Base-by-base conservation (phyloP, 1,284 basidiomycete species). In the Cronartium quercuum region DNA sequence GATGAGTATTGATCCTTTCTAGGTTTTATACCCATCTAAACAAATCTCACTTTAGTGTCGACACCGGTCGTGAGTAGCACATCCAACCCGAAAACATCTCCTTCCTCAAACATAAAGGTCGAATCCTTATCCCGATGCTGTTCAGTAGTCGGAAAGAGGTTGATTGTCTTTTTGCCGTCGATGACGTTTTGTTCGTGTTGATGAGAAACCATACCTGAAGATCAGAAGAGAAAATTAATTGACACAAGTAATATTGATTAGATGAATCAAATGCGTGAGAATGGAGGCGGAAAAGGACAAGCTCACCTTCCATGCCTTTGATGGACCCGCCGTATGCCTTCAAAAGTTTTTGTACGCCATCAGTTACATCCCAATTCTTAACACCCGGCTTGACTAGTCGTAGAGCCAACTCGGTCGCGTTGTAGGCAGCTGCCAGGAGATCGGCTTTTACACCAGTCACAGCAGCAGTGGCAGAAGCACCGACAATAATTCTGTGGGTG, bases 51-150 rank as follows among this genome's bases (percentile, higher is more conserved):
- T 87, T 92, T 94, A 82, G 91, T 91, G 79, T 93, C 92, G 78
- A 91, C 88, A 44, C 88, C 88, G 66, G 91, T 89, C n/a, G 92
- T 90, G 75, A 98, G 85, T 76, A 95, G 86, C 78, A 98, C 87
- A 83, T 98, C 96, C 78, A 98, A 89, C 57, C 95, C 95, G 82
- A 92, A 98, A 18, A 98, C 92, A 80, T 98, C 95, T 77, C 90
- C 89, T 84, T 98, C 94, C 70, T 91, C 91, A 79, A 96, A 94
- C 2, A 88, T 90, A 57, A 85, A 87, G 66, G 88, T 85, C 80
- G 79, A 79, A 76, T 95, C 92, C 78, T 91, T 90, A 77, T 94
- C 92, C 79, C 88, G 86, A 83, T 87, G 91, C 83, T 94, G 91
- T 73, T 86, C 84, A 77, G 92, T 89, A 57, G 86, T 87, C 42